Base-by-base conservation (phyloP, 805 yeast genomes). In the Ogataea glucozyma region DNA sequence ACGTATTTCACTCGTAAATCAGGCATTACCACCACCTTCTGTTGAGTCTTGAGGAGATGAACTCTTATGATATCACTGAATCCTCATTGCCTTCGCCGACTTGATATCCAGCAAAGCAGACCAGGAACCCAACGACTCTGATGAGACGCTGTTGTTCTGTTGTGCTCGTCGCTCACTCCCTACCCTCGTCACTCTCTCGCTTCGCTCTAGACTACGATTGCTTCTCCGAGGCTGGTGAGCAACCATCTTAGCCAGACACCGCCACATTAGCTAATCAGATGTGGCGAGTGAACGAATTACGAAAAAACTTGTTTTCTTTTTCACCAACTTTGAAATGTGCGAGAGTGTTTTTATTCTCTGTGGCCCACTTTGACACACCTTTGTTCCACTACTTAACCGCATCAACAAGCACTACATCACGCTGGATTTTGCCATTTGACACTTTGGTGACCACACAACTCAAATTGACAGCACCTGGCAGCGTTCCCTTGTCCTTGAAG, bases 211-310 rank as follows among this genome's bases (percentile, higher is more conserved):
- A n/a, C n/a, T n/a, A n/a, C n/a, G n/a, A n/a, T n/a, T n/a, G n/a
- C 10, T 22, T 22, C 10, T 22, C 9, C 9, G 7, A 22, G 24
- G 31, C 17, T 27, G 19, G 17, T 27, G 4, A n/a, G 10, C 16
- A n/a, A n/a, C n/a, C n/a, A n/a, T n/a, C n/a, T n/a, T n/a, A 17
- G 31, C 31, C 31, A 16, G 14, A 12, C 14, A n/a, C 37, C 29
- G 16, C 32, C 37, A 36, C 39, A 16, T 37, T 21, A 30, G 20
- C 6, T 32, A 13, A 30, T 10, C 40, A 32, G 22, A 11, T 46
- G 51, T 43, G 51, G 51, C 51, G 51, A 43, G 51, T 47, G 51
- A 47, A 47, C 51, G 51, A 30, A 19, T 11, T 11, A 10, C 10
- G n/a, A 24, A 10, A 24, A 43, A 47, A 11, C 37, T 40, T 47